Conservation (phyloP, 208 protist species). For the Acanthamoeba culbertsoni region DNA sequence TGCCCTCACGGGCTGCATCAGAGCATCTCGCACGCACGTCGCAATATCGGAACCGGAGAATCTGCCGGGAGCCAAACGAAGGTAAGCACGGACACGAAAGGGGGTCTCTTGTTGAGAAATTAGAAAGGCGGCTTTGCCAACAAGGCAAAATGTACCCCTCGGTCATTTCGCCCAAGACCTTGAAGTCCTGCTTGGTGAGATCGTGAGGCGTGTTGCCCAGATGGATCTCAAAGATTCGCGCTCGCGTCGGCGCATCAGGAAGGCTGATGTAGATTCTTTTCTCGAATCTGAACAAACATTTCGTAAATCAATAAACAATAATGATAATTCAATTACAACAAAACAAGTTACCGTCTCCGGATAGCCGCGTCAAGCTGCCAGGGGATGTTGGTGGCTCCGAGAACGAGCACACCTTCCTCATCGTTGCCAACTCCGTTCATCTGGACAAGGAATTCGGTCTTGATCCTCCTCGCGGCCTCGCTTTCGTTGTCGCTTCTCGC, state of each 20-base stretch:
- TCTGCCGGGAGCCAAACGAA: slow-evolving; percentile 19
- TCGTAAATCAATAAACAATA: not conserved
- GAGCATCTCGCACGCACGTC: slow-evolving; percentile 94
- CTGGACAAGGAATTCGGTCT: slow-evolving; percentile 99
- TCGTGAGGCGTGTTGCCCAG: slow-evolving; percentile 92
- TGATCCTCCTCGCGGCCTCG: slow-evolving; percentile 94
- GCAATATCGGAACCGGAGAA: slow-evolving; percentile 97
- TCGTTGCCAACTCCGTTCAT: slow-evolving; percentile 86
- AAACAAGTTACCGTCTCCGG: slow-evolving; percentile 73
- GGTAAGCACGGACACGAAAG: not conserved
- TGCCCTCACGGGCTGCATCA: slow-evolving; percentile 97
- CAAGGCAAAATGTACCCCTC: slow-evolving; percentile 80
- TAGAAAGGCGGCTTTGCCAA: not conserved
- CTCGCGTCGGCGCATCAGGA: slow-evolving; percentile 85
- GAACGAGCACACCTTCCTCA: slow-evolving; percentile 80
- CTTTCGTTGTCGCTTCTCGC: slow-evolving; percentile 89
- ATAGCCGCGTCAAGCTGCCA: slow-evolving; percentile 87
- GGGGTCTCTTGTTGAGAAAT: not conserved
- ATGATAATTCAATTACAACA: not conserved
- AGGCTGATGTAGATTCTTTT: slow-evolving; percentile 93
- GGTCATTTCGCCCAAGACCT: slow-evolving; percentile 88
- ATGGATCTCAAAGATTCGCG: slow-evolving; percentile 94
- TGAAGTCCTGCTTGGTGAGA: slow-evolving; percentile 89
- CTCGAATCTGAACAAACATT: slow-evolving; percentile 79
- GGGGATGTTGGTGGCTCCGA: slow-evolving; percentile 88